These are phyloP conservation scores for Alternaria triticina DNA, from an alignment of 2,329 filamentous ascomycete genomes.

Conservation along the genomic window DNA sequence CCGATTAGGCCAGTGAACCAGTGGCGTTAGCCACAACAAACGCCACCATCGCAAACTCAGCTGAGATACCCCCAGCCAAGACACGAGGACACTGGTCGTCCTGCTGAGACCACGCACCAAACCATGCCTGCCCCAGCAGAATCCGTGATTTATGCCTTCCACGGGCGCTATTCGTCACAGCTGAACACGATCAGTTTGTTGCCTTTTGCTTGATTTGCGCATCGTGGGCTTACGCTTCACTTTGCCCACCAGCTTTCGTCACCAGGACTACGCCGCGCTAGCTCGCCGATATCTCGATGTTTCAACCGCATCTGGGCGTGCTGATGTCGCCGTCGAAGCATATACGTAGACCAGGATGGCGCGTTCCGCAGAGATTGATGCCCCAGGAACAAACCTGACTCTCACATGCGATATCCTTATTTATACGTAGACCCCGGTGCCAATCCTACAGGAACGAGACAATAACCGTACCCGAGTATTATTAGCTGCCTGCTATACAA, in stretches of 20 bases:
- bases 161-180: slow-evolving; percentile 40
- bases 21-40: slow-evolving; percentile 36
- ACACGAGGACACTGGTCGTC: slow-evolving; percentile 24
- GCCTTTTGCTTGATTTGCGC: slow-evolving; percentile 20
- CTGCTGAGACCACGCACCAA: slow-evolving; percentile 32
- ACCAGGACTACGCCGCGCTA: slow-evolving; percentile 13
- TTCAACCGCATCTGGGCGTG: slow-evolving; percentile 5
- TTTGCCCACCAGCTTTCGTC: slow-evolving; percentile 12
- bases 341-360: slow-evolving; percentile 10
- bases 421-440: slow-evolving; percentile 37
- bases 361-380: slow-evolving; percentile 13
- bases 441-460: slow-evolving; percentile 32
- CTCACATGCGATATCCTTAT: slow-evolving; percentile 29
- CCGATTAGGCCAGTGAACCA: slow-evolving; percentile 6
- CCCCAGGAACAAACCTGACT: slow-evolving; percentile 21
- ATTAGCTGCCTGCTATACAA: slow-evolving; percentile 36
- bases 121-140: slow-evolving; percentile 38
- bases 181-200: slow-evolving; percentile 40
- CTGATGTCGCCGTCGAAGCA: slow-evolving; percentile 10
- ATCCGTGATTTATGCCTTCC: slow-evolving; percentile 40
- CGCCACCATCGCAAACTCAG: slow-evolving; percentile 41
- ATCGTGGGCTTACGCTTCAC: slow-evolving; percentile 35
- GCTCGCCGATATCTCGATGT: slow-evolving; percentile 3
- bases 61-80: slow-evolving; percentile 38
- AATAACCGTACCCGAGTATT: slow-evolving; percentile 20